phyloP scores from a whole-genome alignment of 768 basidiomycete species.

The Xerocomellus amylosporus region DNA sequence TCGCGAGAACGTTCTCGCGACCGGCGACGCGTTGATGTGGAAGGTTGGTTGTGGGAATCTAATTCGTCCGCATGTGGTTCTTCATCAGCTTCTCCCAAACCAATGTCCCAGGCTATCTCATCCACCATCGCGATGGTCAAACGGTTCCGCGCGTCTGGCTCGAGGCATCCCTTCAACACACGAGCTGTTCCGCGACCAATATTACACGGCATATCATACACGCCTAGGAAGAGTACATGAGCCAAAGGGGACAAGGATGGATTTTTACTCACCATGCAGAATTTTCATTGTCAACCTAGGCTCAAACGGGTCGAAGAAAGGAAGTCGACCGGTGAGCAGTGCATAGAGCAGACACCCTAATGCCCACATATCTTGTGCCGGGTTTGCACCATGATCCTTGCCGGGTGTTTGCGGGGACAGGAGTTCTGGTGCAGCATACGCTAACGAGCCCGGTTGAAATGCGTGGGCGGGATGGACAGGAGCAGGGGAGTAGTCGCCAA shows the following conservation, averaged over 20 bases:
- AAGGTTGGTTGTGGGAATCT: conserved; percentile 15
- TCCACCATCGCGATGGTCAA: conserved; percentile 85
- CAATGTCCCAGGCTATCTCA: conserved; percentile 77
- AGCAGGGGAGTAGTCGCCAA: conserved; percentile 31
- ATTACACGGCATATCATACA: conserved; percentile 53
- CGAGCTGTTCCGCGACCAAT: conserved; percentile 62
- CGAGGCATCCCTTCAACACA: conserved; percentile 78
- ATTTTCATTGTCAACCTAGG: conserved; percentile 92
- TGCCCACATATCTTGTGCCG: conserved; percentile 95
- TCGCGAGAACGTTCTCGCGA: conserved; percentile 33
- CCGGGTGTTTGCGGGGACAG: conserved; percentile 58
- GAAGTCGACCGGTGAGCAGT: conserved; percentile 79
- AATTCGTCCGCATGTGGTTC: conserved; percentile 28
- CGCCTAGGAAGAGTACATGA: conserved; percentile 43
- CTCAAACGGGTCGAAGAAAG: conserved; percentile 88
- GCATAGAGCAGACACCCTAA: conserved; percentile 87
- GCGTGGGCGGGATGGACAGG: conserved; percentile 34
- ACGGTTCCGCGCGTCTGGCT: conserved; percentile 54
- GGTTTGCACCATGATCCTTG: conserved; percentile 35
- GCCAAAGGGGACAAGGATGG: neutral
- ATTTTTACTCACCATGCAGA: conserved; percentile 59
- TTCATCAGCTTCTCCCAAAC: conserved; percentile 55
- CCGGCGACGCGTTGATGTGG: conserved; percentile 17
- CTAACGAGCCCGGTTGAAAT: conserved; percentile 81
- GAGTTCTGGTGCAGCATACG: conserved; percentile 89